Evolutionary conservation across 345 rosid genomes (phyloP).

Genomic region (Sonneratia alba): DNA sequence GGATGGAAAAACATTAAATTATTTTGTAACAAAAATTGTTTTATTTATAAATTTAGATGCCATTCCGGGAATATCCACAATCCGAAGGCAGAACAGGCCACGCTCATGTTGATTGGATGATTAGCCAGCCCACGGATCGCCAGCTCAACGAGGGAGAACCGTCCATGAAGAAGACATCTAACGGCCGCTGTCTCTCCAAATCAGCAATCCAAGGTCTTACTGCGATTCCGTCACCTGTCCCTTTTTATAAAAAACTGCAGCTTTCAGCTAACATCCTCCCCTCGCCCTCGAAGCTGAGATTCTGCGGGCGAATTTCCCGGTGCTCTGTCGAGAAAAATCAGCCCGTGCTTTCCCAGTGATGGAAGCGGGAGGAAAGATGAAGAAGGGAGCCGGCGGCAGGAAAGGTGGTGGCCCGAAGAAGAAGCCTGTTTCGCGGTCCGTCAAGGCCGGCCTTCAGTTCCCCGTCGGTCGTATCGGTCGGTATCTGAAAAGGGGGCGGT

Average conservation of each 20-base stretch:
- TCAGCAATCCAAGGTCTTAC: constrained; percentile 7
- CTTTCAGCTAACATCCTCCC: neutral
- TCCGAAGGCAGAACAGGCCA: too few relatives aligned
- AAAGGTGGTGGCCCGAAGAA: constrained; percentile 67
- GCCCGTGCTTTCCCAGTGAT: constrained; percentile 12
- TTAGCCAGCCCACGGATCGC: constrained; percentile 14
- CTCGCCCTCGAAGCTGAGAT: neutral
- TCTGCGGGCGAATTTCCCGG: neutral
- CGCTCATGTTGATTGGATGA: constrained; percentile 7
- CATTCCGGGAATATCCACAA: too few relatives aligned
- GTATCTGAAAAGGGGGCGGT: constrained; percentile 66
- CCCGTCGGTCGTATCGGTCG: constrained; percentile 80
- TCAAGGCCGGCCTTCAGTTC: constrained; percentile 66
- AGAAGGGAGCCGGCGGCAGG: constrained; percentile 70
- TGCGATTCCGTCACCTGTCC: neutral
- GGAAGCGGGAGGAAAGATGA: constrained; percentile 44
- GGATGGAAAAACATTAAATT: too few relatives aligned
- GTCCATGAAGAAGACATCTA: constrained; percentile 7
- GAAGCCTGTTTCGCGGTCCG: constrained; percentile 71
- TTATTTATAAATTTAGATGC: too few relatives aligned
- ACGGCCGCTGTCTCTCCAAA: constrained; percentile 4
- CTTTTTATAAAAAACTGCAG: constrained; percentile 3
- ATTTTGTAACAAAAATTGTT: too few relatives aligned
- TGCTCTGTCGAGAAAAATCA: neutral
- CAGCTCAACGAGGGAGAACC: constrained; percentile 5